Conservation (phyloP, 2,329 filamentous ascomycete species). For the Berkeleyomyces basicola region DNA sequence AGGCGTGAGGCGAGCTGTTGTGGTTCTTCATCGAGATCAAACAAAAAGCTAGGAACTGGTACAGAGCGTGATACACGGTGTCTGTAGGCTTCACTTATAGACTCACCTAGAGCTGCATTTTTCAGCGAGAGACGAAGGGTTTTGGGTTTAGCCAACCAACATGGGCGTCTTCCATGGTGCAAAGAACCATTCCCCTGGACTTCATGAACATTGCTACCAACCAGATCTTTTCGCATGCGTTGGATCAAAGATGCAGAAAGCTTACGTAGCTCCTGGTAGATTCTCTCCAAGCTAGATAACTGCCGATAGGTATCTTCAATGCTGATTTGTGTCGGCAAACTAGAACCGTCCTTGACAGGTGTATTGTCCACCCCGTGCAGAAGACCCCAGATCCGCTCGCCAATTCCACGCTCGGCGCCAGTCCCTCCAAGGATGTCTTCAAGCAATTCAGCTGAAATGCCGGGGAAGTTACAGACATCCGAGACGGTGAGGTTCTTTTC, state of each 20-base stretch:
- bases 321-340: slow-evolving; percentile 72
- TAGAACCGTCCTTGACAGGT: slow-evolving; percentile 54
- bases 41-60: slow-evolving; percentile 57
- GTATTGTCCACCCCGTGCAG: slow-evolving; percentile 65
- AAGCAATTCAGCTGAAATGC: slow-evolving; percentile 46
- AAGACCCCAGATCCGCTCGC: slow-evolving; percentile 56
- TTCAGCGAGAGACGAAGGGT: slow-evolving; percentile 63
- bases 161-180: slow-evolving; percentile 18
- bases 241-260: slow-evolving; percentile 55
- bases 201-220: slow-evolving; percentile 30
- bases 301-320: slow-evolving; percentile 78
- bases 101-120: background rate
- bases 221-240: slow-evolving; percentile 63
- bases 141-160: slow-evolving; percentile 66
- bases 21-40: slow-evolving; percentile 41
- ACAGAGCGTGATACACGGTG: slow-evolving; percentile 56
- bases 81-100: background rate
- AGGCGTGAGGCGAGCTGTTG: slow-evolving; percentile 50
- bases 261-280: slow-evolving; percentile 50
- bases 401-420: slow-evolving; percentile 55
- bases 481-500: background rate
- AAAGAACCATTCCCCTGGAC: slow-evolving; percentile 16
- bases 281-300: slow-evolving; percentile 45
- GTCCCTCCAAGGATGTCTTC: slow-evolving; percentile 54
- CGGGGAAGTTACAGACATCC: slow-evolving; percentile 27